A percentile compares a stretch with the other conserved stretches of the same genome.
phyloP scores from a whole-genome alignment of 225 moss, liverwort and hornwort genomes.

The Polytrichum formosum region DNA sequence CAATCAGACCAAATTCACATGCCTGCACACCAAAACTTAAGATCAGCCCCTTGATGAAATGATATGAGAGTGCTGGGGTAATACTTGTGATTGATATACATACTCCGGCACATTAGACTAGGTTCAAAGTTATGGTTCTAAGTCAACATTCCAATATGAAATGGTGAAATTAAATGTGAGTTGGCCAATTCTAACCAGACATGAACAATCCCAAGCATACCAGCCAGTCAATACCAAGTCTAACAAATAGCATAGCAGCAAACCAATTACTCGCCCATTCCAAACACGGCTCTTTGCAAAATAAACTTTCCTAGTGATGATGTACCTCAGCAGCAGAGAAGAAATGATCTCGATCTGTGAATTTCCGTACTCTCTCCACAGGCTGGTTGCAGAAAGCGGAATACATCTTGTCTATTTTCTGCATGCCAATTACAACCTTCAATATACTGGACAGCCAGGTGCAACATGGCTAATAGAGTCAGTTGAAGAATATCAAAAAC shows the following conservation, averaged over 20 bases:
- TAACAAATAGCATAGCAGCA: neutral
- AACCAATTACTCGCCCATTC: neutral
- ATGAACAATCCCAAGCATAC: neutral
- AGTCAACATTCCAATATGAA: neutral
- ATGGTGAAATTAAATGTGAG: no score
- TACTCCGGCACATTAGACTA: neutral
- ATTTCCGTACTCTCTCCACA: constrained; percentile 72
- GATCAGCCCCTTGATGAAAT: neutral
- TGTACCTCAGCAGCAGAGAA: constrained; percentile 78
- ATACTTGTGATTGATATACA: neutral
- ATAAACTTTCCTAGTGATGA: neutral
- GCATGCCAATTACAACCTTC: constrained; percentile 8
- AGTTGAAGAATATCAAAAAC: no score
- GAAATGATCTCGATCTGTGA: constrained; percentile 79
- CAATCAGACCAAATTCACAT: constrained; percentile 84
- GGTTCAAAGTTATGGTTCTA: neutral
- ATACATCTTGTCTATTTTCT: constrained; percentile 95
- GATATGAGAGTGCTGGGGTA: neutral
- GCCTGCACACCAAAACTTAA: constrained; percentile 49
- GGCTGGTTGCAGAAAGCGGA: constrained; percentile 74
- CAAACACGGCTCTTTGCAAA: neutral
- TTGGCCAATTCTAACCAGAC: neutral
- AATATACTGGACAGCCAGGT: neutral
- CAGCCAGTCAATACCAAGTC: neutral
- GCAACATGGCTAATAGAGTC: no score